These are phyloP conservation scores for Pyrrhoderma noxium DNA, from an alignment of 1,284 basidiomycete genomes.

Conservation along the genomic window DNA sequence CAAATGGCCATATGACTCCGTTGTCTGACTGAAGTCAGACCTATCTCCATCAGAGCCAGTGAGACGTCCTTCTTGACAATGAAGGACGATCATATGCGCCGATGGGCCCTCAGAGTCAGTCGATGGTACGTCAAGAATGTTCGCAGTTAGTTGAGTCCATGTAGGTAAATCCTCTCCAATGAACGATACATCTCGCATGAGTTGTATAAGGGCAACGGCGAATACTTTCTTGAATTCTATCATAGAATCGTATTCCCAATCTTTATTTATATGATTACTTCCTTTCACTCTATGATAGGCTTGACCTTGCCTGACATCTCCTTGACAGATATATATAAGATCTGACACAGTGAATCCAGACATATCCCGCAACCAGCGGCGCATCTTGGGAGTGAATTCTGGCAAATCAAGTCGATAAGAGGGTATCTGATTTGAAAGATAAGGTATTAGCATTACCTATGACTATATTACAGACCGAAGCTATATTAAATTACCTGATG, in stretches of 20 bases:
- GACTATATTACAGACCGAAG: not conserved
- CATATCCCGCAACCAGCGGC: slow-evolving; percentile 12
- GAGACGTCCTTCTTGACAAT: not conserved
- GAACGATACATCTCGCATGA: slow-evolving; percentile 13
- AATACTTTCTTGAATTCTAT: slow-evolving; percentile 14
- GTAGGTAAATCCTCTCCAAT: not conserved
- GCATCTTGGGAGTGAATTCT: slow-evolving; percentile 7
- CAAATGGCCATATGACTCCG: no score
- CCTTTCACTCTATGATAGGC: not conserved
- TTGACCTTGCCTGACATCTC: slow-evolving; percentile 7
- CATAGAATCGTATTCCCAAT: not conserved
- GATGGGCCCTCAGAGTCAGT: not conserved
- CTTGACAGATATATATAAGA: slow-evolving; percentile 13
- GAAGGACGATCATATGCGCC: slow-evolving; percentile 15
- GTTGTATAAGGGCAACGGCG: slow-evolving; percentile 8
- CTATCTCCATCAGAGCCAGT: not conserved
- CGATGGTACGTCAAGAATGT: slow-evolving; percentile 14
- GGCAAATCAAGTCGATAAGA: slow-evolving; percentile 9
- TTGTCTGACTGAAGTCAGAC: slow-evolving; percentile 3
- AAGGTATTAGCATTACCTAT: not conserved
- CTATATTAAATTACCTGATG: slow-evolving; percentile 10
- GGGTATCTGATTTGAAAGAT: slow-evolving; percentile 10
- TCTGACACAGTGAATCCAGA: slow-evolving; percentile 12
- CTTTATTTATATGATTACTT: not conserved
- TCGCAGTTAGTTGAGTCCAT: slow-evolving; percentile 2